Percentiles rank a stretch among this genome's conserved stretches.
phyloP scores from a whole-genome alignment of 371 early-diverging fungal species.

The Phascolomyces articulosus region DNA sequence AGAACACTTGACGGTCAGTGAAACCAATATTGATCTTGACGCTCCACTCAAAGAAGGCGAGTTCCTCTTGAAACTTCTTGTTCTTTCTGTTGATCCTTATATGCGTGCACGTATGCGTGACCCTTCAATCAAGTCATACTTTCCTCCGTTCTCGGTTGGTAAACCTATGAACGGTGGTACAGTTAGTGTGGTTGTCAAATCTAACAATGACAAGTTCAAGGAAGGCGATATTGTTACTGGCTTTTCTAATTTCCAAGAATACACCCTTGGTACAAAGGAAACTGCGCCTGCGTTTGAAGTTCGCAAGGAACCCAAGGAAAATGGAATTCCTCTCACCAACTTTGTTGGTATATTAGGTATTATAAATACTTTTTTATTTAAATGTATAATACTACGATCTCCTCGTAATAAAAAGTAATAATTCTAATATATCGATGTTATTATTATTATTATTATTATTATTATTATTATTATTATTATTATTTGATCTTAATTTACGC shows the following conservation, averaged over 20 bases:
- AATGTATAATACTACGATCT: too few species aligned
- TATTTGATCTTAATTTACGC: too few species aligned
- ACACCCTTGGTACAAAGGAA: conserved; percentile 34
- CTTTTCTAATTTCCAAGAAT: conserved; percentile 60
- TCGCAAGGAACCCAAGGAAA: conserved; percentile 41
- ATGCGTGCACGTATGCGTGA: conserved; percentile 74
- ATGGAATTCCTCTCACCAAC: conserved; percentile 48
- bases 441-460: too few species aligned
- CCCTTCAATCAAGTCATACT: conserved; percentile 45
- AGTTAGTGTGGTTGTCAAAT: conserved; percentile 64
- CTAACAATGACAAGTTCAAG: conserved; percentile 55
- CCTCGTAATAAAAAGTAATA: too few species aligned
- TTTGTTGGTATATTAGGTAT: conserved; percentile 59
- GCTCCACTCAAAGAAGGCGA: conserved; percentile 53
- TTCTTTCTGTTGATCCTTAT: conserved; percentile 47
- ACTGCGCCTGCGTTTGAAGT: conserved; percentile 23
- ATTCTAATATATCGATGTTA: too few species aligned
- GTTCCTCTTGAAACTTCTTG: conserved; percentile 56
- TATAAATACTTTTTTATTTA: too few species aligned
- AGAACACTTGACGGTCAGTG: conserved; percentile 51
- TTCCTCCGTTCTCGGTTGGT: conserved; percentile 56
- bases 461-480: too few species aligned
- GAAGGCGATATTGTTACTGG: conserved; percentile 66
- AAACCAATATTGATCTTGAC: conserved; percentile 44
- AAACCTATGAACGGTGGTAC: conserved; percentile 62